Evolutionary conservation across 2,329 filamentous ascomycete species (phyloP).

Genomic region (Elsinoe fawcettii): DNA sequence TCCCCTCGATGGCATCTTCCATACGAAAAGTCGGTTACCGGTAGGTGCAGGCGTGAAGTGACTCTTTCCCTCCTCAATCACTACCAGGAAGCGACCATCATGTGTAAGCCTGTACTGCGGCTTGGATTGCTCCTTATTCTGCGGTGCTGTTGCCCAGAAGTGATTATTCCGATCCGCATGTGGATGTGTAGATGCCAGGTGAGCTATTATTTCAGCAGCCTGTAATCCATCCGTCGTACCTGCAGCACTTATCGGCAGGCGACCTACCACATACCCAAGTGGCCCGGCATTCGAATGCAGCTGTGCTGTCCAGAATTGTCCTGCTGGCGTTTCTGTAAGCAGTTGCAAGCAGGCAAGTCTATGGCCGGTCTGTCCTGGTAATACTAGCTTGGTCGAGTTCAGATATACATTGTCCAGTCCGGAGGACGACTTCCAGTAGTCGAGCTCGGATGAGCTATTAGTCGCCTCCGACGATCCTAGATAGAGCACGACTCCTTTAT

Average conservation of each 20-base stretch:
- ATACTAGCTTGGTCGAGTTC: slow-evolving; percentile 22
- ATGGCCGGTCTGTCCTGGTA: background rate
- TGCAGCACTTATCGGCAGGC: background rate
- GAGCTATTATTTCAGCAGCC: background rate
- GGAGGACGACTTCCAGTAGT: slow-evolving; percentile 29
- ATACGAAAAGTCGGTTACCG: slow-evolving; percentile 2
- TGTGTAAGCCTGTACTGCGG: slow-evolving; percentile 1
- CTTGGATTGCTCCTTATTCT: background rate
- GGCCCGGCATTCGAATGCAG: background rate
- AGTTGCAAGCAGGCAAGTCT: background rate
- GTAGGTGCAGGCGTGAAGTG: background rate
- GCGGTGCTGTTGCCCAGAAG: slow-evolving; percentile 1
- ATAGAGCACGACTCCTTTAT: slow-evolving; percentile 30
- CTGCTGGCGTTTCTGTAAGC: background rate
- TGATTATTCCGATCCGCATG: background rate
- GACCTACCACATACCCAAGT: background rate
- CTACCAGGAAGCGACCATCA: background rate
- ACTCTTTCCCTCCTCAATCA: background rate
- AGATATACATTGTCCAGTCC: slow-evolving; percentile 28
- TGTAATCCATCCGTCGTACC: background rate
- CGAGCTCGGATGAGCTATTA: slow-evolving; percentile 19
- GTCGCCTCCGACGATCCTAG: slow-evolving; percentile 25
- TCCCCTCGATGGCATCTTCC: background rate
- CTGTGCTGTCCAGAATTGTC: background rate
- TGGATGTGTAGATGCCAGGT: background rate